Conservation (phyloP, 176 grass and related monocot genomes). For the Dendrocalamus sinicus region DNA sequence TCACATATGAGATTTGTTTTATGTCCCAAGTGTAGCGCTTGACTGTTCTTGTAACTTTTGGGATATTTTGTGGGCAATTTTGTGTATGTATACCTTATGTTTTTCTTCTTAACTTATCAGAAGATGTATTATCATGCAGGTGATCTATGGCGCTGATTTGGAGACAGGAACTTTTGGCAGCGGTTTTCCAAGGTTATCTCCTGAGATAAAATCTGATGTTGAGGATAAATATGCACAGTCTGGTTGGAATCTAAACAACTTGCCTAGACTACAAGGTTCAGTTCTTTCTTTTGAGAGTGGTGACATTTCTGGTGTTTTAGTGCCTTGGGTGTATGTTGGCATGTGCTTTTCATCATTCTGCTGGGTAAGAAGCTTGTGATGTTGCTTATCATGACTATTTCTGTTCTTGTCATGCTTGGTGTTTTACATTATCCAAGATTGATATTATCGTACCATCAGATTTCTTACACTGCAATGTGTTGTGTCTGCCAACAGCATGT, state of each 20-base stretch:
- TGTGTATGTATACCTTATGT: background rate
- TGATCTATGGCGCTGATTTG: conserved; percentile 89
- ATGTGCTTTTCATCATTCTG: conserved; percentile 99
- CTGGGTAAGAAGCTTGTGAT: conserved; percentile 73
- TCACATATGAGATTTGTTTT: background rate
- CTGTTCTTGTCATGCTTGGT: conserved; percentile 33
- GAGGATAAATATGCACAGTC: conserved; percentile 69
- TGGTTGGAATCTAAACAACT: conserved; percentile 93
- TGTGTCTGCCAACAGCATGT: conserved; percentile 71
- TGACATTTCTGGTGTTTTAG: conserved; percentile 90
- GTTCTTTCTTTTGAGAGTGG: conserved; percentile 82
- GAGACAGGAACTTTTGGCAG: conserved; percentile 83
- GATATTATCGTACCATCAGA: conserved; percentile 23
- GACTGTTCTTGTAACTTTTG: background rate
- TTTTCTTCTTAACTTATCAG: conserved; percentile 6
- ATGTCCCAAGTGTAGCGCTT: background rate
- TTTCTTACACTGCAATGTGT: conserved; percentile 26
- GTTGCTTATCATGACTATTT: conserved; percentile 8
- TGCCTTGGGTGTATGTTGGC: conserved; percentile 93
- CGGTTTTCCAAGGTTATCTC: conserved; percentile 69
- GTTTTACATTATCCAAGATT: conserved; percentile 4
- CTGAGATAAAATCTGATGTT: conserved; percentile 54
- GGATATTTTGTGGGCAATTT: background rate
- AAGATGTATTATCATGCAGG: conserved; percentile 47
- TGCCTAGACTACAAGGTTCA: conserved; percentile 88